Base-by-base conservation (phyloP, 345 rosid genomes). In the Rhizophora apiculata region DNA sequence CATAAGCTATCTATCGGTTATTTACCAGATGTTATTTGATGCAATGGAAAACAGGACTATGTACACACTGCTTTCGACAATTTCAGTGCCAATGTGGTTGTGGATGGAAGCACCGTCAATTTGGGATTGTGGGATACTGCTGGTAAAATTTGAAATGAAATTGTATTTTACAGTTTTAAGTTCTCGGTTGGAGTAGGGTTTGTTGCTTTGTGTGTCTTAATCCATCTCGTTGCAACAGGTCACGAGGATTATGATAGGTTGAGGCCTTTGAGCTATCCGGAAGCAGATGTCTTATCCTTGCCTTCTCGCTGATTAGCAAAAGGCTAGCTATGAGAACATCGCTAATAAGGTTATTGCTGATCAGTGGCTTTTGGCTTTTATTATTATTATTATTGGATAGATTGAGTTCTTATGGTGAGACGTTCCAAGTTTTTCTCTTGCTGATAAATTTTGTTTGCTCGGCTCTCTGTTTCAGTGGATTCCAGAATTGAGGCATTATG, bases 61-160 rank as follows among this genome's bases (percentile, higher is more conserved):
- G 97, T 95, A 67, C 97, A 96, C 0, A 92, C 97, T 21, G 97
- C 92, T 49, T 92, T 90, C 60, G 99, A 92, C 79, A 95, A 95
- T 81, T 95, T 95, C 84, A 95, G 97, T 71, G 96, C 99, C 11
- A 92, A 92, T 85, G 96, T 89, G 57, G 93, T 88, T 21, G 99
- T 95, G 74, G 88, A 95, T 43, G 96, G 99, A 53, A 74, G 70
- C 73, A 92, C 96, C 20, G 90, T 95, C 7, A 95, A 95, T 76
- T 86, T 95, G 73, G 97, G 96, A 27, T 80, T 92, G 70, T 95
- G 99, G 99, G 99, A 95, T 82, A 89, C 99, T 78, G 96, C 96
- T 43, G 97, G 99, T 95, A 76, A 79, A 53, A n/a, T 77, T 78
- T 27, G 11, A 3, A 30, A 27, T 27, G 11, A 3, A 30, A 27